A percentile compares a stretch with the other conserved stretches of the same genome.
These are phyloP conservation scores for Lactarius vividus DNA, from an alignment of 768 basidiomycete species.

Conservation along the genomic window DNA sequence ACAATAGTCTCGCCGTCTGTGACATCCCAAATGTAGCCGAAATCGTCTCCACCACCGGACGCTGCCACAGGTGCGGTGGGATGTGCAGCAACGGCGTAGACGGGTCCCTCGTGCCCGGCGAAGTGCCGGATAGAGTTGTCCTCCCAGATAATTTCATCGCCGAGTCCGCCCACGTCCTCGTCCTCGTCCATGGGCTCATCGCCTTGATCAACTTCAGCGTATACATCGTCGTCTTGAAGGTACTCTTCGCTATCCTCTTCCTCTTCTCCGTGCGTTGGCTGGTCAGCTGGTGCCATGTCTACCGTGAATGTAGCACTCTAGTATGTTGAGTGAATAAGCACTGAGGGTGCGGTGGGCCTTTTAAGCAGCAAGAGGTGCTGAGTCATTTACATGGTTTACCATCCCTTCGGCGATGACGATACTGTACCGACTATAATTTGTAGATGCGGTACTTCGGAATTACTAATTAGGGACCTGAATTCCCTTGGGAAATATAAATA, in stretches of 20 bases:
- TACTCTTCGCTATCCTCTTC: constrained; percentile 35
- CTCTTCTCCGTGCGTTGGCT: constrained; percentile 4
- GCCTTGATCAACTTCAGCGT: constrained; percentile 64
- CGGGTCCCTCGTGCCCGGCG: constrained; percentile 64
- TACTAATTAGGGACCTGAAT: too few species aligned
- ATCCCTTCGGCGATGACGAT: too few species aligned
- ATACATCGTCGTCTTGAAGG: constrained; percentile 64
- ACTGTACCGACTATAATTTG: too few species aligned
- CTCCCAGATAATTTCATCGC: constrained; percentile 37
- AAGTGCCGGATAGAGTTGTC: constrained; percentile 73
- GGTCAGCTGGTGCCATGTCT: constrained; percentile 17
- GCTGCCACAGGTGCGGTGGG: constrained; percentile 80
- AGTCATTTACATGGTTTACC: constrained; percentile 7
- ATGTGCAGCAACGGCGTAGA: constrained; percentile 83
- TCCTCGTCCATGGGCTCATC: constrained; percentile 74
- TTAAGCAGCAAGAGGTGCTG: constrained; percentile 12
- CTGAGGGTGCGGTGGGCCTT: neutral
- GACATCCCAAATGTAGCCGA: constrained; percentile 91
- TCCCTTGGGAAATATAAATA: too few species aligned
- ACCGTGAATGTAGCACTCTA: neutral
- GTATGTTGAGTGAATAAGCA: neutral
- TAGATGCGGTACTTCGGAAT: too few species aligned
- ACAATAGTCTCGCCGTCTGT: constrained; percentile 76
- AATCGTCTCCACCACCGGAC: constrained; percentile 94
- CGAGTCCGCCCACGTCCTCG: constrained; percentile 33